These are phyloP conservation scores for Aspergillus spinulosporus DNA, from an alignment of 2,329 filamentous ascomycete genomes.

Conservation along the genomic window DNA sequence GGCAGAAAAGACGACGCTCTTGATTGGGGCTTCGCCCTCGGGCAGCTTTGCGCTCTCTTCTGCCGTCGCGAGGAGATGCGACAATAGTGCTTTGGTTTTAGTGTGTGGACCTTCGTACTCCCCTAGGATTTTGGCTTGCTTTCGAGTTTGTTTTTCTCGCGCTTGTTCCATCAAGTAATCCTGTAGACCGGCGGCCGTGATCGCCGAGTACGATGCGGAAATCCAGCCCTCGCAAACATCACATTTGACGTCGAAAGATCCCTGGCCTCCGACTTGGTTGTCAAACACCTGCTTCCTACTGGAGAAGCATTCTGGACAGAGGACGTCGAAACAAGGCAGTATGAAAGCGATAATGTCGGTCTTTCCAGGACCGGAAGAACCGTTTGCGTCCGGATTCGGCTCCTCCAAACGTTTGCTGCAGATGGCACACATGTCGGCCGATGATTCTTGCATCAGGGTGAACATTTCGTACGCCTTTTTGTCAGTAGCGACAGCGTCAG, in stretches of 20 bases:
- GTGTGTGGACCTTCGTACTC: constrained; percentile 84
- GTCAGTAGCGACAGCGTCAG: constrained; percentile 57
- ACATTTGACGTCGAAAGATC: constrained; percentile 56
- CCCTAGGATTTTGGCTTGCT: constrained; percentile 60
- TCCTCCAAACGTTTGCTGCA: constrained; percentile 66
- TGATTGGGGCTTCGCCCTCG: constrained; percentile 72
- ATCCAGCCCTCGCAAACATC: constrained; percentile 67
- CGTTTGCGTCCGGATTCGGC: constrained; percentile 53
- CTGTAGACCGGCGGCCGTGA: constrained; percentile 61
- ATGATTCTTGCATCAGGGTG: constrained; percentile 77
- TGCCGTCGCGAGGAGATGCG: constrained; percentile 68
- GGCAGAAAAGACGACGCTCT: constrained; percentile 92
- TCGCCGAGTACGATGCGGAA: constrained; percentile 64
- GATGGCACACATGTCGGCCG: constrained; percentile 69
- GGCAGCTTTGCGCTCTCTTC: constrained; percentile 50
- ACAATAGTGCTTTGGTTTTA: constrained; percentile 80
- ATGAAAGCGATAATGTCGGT: constrained; percentile 64
- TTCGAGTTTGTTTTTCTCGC: constrained; percentile 54
- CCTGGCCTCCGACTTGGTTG: constrained; percentile 43
- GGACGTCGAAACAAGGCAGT: constrained; percentile 81
- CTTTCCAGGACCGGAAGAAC: constrained; percentile 49
- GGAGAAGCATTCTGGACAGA: constrained; percentile 73
- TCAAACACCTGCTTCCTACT: constrained; percentile 58
- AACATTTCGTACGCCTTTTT: constrained; percentile 84
- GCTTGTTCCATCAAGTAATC: constrained; percentile 57